These are phyloP conservation scores for Tetrastigma voinierianum DNA, from an alignment of 164 flowering plant genomes.

Conservation along the genomic window DNA sequence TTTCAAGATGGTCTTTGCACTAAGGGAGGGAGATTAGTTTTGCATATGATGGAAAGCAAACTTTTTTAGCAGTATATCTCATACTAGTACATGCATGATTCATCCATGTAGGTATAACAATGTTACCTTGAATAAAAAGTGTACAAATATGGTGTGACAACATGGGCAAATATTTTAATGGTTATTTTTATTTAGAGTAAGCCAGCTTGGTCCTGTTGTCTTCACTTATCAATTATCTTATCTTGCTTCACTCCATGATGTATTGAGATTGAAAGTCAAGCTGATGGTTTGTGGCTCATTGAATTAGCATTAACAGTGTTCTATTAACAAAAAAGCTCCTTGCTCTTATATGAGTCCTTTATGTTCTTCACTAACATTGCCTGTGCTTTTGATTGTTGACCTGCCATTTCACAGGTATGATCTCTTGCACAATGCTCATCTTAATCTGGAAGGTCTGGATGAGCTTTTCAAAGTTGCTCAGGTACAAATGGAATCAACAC, in stretches of 20 bases:
- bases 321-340: not conserved
- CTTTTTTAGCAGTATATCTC: not conserved
- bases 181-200: not conserved
- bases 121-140: too few species aligned
- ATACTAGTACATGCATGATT: not conserved
- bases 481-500: conserved; percentile 38
- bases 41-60: not conserved
- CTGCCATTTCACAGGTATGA: conserved; percentile 69
- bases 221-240: not conserved
- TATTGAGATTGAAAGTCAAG: too few species aligned
- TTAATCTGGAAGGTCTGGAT: conserved; percentile 81
- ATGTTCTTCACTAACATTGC: not conserved
- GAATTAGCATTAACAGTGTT: too few species aligned
- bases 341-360: not conserved
- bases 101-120: not conserved
- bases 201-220: not conserved
- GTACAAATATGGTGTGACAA: not conserved
- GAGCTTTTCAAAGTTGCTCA: conserved; percentile 97
- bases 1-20: not conserved
- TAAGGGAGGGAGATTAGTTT: not conserved
- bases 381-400: not conserved
- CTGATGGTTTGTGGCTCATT: too few species aligned
- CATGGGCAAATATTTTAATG: not conserved
- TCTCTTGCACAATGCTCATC: conserved; percentile 94
- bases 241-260: not conserved